phyloP scores from a whole-genome alignment of 306 rosid genomes.

The Gillenia trifoliata region DNA sequence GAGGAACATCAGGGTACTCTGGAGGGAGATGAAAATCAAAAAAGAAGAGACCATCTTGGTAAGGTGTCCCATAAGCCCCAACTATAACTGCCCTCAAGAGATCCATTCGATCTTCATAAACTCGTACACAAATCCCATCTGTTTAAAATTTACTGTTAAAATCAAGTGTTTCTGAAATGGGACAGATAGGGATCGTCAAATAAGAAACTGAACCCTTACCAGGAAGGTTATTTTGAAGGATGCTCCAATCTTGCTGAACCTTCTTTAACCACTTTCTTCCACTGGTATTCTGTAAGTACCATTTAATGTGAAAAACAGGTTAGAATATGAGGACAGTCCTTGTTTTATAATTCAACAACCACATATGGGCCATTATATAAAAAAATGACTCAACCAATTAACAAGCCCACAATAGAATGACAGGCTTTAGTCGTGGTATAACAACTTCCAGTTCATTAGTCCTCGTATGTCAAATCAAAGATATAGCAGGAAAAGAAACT shows the following conservation, averaged over 20 bases:
- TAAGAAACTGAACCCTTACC: constrained; percentile 36
- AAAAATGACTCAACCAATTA: neutral
- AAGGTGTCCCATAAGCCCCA: constrained; percentile 98
- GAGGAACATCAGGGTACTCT: constrained; percentile 97
- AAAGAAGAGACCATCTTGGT: constrained; percentile 99
- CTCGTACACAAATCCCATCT: constrained; percentile 88
- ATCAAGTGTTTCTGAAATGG: constrained; percentile 17
- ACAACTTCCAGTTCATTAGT: neutral
- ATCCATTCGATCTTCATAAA: constrained; percentile 96
- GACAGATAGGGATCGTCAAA: neutral
- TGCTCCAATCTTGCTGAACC: constrained; percentile 97
- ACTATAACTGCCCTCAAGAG: constrained; percentile 93
- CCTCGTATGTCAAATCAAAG: neutral
- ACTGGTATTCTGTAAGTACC: constrained; percentile 50
- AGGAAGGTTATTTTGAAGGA: constrained; percentile 94
- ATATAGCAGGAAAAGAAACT: neutral
- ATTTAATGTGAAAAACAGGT: neutral
- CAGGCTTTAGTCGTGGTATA: neutral
- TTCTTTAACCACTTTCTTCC: constrained; percentile 88
- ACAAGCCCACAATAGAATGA: neutral
- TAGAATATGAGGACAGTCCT: constrained; percentile 14
- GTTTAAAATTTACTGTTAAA: constrained; percentile 34
- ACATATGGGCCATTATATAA: neutral
- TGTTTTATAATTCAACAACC: constrained; percentile 8
- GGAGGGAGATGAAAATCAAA: constrained; percentile 98